These are phyloP conservation scores for Cryptosporidium sp. DNA, from an alignment of 169 alveolate genomes.

Conservation along the genomic window DNA sequence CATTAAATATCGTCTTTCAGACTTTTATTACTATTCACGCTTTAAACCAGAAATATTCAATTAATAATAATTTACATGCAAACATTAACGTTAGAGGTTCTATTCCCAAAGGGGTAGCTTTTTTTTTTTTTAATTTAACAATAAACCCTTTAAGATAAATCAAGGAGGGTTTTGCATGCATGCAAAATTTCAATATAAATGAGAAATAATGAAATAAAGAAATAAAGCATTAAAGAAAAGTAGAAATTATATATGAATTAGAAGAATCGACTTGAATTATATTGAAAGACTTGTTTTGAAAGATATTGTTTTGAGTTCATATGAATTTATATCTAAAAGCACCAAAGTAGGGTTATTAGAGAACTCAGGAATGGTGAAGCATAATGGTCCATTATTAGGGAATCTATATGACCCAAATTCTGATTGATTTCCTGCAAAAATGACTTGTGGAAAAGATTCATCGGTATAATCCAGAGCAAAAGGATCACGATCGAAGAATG, in stretches of 20 bases:
- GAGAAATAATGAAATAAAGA: not conserved
- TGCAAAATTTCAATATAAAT: not conserved
- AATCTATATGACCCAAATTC: constrained; percentile 57
- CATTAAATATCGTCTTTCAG: not conserved
- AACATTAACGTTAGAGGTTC: not conserved
- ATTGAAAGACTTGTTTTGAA: not conserved
- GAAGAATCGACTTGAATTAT: not conserved
- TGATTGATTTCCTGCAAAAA: constrained; percentile 59
- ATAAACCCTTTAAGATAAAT: not conserved
- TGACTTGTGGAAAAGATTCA: constrained; percentile 42
- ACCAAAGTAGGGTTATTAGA: constrained; percentile 22
- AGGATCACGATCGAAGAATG: constrained; percentile 51
- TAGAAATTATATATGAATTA: not conserved
- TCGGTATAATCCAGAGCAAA: constrained; percentile 36
- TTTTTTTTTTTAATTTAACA: not conserved
- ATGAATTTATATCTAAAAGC: constrained; percentile 54
- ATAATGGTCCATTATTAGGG: constrained; percentile 70
- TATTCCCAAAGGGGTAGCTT: not conserved
- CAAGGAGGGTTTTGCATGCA: constrained; percentile 1
- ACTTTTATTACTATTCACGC: no score
- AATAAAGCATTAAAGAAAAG: not conserved
- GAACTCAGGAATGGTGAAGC: constrained; percentile 68
- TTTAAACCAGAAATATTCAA: not conserved
- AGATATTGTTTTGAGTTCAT: constrained; percentile 33
- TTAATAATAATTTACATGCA: not conserved